Evolutionary conservation across 208 protist species (phyloP).

Genomic region (Trichomonas tenax): DNA sequence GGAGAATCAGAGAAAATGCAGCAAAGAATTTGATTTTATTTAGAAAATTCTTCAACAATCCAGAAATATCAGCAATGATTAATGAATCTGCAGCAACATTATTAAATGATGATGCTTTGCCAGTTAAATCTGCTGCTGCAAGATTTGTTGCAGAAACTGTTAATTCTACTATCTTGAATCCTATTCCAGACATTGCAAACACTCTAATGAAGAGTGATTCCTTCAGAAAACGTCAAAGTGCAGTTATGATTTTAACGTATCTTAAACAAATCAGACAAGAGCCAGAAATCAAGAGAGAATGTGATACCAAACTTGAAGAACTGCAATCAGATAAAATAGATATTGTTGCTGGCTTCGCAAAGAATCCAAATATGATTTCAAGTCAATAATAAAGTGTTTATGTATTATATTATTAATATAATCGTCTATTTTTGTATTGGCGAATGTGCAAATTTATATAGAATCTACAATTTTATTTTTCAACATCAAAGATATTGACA

Average conservation of each 20-base stretch:
- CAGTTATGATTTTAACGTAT: neutral
- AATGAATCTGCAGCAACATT: neutral
- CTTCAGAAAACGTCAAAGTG: neutral
- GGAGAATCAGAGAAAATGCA: neutral
- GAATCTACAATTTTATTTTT: too few species aligned
- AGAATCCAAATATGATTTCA: neutral
- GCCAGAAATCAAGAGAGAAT: neutral
- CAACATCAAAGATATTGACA: too few species aligned
- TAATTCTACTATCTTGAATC: neutral
- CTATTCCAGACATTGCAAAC: neutral
- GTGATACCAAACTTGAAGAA: neutral
- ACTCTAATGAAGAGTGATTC: neutral
- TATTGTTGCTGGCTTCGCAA: neutral
- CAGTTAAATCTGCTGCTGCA: neutral
- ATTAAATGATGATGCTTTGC: neutral
- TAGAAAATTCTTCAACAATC: neutral
- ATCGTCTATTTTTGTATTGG: too few species aligned
- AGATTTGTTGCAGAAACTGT: neutral
- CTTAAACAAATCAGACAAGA: neutral
- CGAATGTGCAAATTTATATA: too few species aligned
- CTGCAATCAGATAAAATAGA: neutral
- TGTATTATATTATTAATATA: too few species aligned
- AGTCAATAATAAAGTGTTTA: too few species aligned
- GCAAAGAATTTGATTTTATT: neutral
- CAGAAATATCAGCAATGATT: neutral